Evolutionary conservation across 306 rosid genomes (phyloP).

Genomic region (Lupinus albus): DNA sequence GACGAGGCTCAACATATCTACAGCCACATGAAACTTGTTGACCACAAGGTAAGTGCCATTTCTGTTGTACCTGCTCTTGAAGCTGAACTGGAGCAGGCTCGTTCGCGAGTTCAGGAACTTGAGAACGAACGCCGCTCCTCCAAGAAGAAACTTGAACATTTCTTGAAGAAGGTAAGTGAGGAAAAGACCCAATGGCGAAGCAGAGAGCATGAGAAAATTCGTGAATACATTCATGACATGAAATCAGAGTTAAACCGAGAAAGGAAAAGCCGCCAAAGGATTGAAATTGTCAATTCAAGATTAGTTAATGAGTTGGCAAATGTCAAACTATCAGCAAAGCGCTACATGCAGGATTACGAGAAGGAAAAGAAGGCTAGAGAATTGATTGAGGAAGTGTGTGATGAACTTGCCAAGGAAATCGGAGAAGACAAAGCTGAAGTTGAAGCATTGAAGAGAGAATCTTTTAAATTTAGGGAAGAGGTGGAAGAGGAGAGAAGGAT

Average conservation of each 20-base stretch:
- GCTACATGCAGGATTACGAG: conserved; percentile 78
- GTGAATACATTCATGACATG: conserved; percentile 73
- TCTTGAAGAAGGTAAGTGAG: conserved; percentile 78
- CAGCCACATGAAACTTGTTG: conserved; percentile 64
- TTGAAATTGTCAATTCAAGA: conserved; percentile 80
- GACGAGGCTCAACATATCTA: conserved; percentile 67
- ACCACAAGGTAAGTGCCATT: conserved; percentile 69
- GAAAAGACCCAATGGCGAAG: conserved; percentile 84
- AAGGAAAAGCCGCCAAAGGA: conserved; percentile 82
- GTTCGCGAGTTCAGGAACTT: conserved; percentile 71
- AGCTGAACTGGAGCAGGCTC: conserved; percentile 83
- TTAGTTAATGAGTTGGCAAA: conserved; percentile 89
- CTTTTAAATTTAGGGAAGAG: conserved; percentile 73
- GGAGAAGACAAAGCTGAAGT: conserved; percentile 92
- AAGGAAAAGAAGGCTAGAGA: conserved; percentile 82
- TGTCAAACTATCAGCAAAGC: conserved; percentile 71
- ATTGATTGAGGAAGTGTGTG: conserved; percentile 87
- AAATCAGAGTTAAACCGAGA: conserved; percentile 75
- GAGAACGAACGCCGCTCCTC: conserved; percentile 75
- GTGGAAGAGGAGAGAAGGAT: conserved; percentile 86
- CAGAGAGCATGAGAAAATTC: conserved; percentile 94
- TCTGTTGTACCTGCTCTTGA: conserved; percentile 77
- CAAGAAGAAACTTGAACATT: conserved; percentile 85
- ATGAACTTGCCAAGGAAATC: conserved; percentile 93
- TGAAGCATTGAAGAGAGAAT: conserved; percentile 82